Evolutionary conservation across 306 rosid genomes (phyloP).

Genomic region (Cajanus cajan): DNA sequence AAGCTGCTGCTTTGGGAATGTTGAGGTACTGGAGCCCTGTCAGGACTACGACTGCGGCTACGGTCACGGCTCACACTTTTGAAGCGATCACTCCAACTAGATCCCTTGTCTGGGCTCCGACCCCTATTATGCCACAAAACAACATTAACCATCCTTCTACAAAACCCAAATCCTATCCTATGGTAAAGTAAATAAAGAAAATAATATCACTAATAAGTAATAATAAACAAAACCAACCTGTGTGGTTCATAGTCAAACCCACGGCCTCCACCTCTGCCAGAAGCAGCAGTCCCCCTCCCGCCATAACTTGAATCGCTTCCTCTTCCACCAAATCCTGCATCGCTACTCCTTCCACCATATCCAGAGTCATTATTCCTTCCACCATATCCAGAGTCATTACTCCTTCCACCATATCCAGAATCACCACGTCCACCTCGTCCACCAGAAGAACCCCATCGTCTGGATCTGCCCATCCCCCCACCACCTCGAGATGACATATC

Average conservation of each 20-base stretch:
- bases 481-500: conserved; percentile 88
- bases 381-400: conserved; percentile 57
- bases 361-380: conserved; percentile 41
- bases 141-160: neutral
- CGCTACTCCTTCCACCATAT: conserved; percentile 38
- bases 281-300: conserved; percentile 57
- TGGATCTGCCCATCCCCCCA: conserved; percentile 80
- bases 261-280: conserved; percentile 64
- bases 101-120: conserved; percentile 62
- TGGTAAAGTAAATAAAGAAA: neutral
- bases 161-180: neutral
- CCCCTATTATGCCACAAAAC: conserved; percentile 47
- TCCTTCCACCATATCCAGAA: conserved; percentile 65
- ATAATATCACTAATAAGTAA: neutral
- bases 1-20: conserved; percentile 52
- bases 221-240: conserved; percentile 51
- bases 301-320: conserved; percentile 44
- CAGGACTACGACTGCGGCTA: conserved; percentile 71
- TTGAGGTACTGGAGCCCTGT: conserved; percentile 38
- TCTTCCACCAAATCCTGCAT: conserved; percentile 59
- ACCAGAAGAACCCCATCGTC: conserved; percentile 82
- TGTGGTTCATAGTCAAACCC: conserved; percentile 57
- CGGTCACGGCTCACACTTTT: conserved; percentile 54
- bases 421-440: conserved; percentile 66
- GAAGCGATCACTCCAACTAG: conserved; percentile 51